Percentiles rank a stretch among this genome's conserved stretches.
Conservation (phyloP, 306 rosid species). For the Pueraria montana region DNA sequence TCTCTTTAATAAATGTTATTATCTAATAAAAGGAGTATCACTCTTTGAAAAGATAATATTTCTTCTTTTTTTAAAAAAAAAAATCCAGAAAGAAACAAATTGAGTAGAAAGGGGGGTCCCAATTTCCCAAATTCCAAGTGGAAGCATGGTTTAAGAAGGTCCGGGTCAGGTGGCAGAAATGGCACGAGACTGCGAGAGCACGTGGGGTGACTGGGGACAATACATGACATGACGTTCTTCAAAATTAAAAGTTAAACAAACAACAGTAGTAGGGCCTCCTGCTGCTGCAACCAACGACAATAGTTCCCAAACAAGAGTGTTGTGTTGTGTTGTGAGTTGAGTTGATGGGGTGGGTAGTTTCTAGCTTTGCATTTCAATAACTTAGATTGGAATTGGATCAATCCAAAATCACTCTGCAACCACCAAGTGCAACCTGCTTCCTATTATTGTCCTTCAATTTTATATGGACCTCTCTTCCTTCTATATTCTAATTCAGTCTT, state of each 20-base stretch:
- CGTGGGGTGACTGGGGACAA: slow-evolving; percentile 44
- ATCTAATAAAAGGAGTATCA: too few relatives aligned
- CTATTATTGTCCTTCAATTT: neutral
- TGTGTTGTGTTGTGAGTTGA: neutral
- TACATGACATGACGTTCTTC: slow-evolving; percentile 28
- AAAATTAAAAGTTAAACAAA: neutral
- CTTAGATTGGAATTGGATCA: too few relatives aligned
- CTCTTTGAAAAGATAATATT: too few relatives aligned
- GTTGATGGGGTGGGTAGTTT: too few relatives aligned
- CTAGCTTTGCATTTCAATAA: neutral
- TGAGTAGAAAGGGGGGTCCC: too few relatives aligned
- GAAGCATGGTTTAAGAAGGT: too few relatives aligned
- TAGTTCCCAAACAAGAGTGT: slow-evolving; percentile 13
- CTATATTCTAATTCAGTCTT: too few relatives aligned
- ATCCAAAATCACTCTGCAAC: neutral
- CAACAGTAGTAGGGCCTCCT: slow-evolving; percentile 39
- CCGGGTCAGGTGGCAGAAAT: too few relatives aligned
- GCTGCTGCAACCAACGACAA: slow-evolving; percentile 52
- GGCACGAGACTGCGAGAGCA: slow-evolving; percentile 28
- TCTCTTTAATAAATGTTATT: too few relatives aligned
- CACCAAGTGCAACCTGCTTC: neutral
- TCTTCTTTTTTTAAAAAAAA: too few relatives aligned
- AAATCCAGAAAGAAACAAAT: too few relatives aligned
- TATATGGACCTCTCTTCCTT: neutral
- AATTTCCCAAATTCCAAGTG: too few relatives aligned